A percentile compares a stretch with the other conserved stretches of the same genome.
Conservation (phyloP, 306 rosid species). For the Alnus glutinosa region DNA sequence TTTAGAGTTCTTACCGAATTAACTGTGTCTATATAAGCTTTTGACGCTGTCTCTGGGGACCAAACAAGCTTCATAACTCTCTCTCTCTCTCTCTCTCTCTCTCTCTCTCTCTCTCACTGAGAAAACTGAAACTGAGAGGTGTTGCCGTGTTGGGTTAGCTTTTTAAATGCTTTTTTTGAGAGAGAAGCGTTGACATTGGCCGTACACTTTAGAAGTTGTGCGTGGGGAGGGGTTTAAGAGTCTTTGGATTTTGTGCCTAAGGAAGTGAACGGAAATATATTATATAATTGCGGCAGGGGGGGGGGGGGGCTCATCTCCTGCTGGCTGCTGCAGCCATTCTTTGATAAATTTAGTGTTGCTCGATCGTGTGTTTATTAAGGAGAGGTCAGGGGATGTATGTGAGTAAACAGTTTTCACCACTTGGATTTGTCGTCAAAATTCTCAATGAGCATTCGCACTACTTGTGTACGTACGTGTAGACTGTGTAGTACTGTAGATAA, state of each 20-base stretch:
- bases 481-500: too few relatives aligned
- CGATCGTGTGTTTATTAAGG: too few relatives aligned
- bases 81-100: background rate
- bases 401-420: too few relatives aligned
- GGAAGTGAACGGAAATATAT: too few relatives aligned
- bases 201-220: background rate
- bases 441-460: too few relatives aligned
- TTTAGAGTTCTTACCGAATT: slow-evolving; percentile 57
- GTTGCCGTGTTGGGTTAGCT: slow-evolving; percentile 2
- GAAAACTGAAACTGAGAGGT: background rate
- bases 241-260: background rate
- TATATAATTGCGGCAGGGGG: too few relatives aligned
- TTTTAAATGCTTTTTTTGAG: background rate
- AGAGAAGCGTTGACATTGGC: slow-evolving; percentile 44
- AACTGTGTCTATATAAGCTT: slow-evolving; percentile 76
- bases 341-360: too few relatives aligned
- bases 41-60: slow-evolving; percentile 85
- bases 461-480: too few relatives aligned
- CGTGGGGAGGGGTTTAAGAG: background rate
- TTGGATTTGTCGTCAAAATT: too few relatives aligned
- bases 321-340: too few relatives aligned
- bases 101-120: background rate
- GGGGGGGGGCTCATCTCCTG: too few relatives aligned
- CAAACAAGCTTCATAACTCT: slow-evolving; percentile 78
- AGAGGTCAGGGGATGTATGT: too few relatives aligned